Base-by-base conservation (phyloP, 2,329 filamentous ascomycete species). In the Cytospora paraplurivora region DNA sequence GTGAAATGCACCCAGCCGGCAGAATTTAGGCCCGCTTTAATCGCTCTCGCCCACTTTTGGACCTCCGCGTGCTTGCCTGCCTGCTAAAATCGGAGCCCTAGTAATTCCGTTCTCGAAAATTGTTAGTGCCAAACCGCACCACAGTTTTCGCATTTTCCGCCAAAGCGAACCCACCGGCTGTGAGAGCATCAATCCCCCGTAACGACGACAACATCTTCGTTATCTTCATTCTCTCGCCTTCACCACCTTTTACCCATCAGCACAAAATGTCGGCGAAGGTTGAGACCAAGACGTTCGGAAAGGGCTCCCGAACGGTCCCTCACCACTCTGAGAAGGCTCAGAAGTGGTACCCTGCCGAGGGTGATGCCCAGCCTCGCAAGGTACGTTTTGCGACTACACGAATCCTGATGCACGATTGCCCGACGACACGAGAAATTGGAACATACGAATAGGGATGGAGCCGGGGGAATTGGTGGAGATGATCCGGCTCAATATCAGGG, bases 281-380 rank as follows among this genome's bases (percentile, higher is more conserved):
- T 79, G 82, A 79, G 75, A 91, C 89, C 77, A 96, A 97, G 92
- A 94, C 91, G 87, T 97, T 97, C 87, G 93, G 93, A 85, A 95
- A 95, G 88, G 92, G 92, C 83, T 91, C 92, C 85, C 89, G 94
- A 85, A 87, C 90, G 81, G 89, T 97, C 81, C 93, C 91, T 81
- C 88, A 91, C 82, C 81, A 85, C 81, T 85, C 86, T 78, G 88
- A 97, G 82, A 96, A 96, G 91, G 94, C 94, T 76, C 88, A 91
- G 87, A 98, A 97, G 86, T 99, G 94, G 92, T 99, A 99, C 85
- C 92, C 93, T 81, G 91, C 92, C 78, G 91, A 96, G 81, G 94
- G 97, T 82, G 91, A 94, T 78, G 79, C 86, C 79, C 84, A 90
- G 82, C 87, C 88, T 76, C 96, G 93, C 88, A 94, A 96, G 91